Evolutionary conservation across 2,329 filamentous ascomycete species (phyloP), one percentile per base, ranked within the genome.

Genomic region (Fusarium nelsonii): DNA sequence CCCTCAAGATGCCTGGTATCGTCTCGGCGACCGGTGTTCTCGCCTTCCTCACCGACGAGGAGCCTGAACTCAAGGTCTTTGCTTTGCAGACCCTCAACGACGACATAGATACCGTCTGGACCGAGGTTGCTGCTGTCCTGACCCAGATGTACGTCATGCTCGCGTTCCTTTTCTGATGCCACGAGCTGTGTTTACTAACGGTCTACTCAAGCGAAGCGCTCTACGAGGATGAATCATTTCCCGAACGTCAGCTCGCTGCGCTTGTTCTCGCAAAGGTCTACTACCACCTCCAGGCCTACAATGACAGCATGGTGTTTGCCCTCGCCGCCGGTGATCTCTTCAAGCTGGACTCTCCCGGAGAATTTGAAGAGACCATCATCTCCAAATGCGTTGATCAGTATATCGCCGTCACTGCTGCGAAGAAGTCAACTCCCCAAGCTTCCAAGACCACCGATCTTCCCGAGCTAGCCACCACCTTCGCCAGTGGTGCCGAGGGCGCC

Each of bases 311-410:
- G 95, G 92, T 93, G 53, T 98, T 99, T 81, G 96, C 96, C 69
- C 88, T 99, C 45, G 94, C 94, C 62, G 94, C 96, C 26, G 96
- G 96, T 64, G 93, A 97, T 78, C 90, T 97, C 50, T 97, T 99
- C 85, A 93, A 97, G 83, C 88, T 98, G 71, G 92, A 97, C 76
- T 87, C 91, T 56, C 91, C 92, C 53, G 92, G 93, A 81, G 96
- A 99, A 84, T 99, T 97, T 77, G 96, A 99, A 81, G 94, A 99
- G 84, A 99, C 96, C 59, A 98, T 99, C 82, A 94, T 98, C 80
- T 95, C 95, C 63, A 97, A 97, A 87, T 99, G 96, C 78, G 90
- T 99, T 76, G 96, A 99, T 81, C 97, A 97, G 71, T 99, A 97
- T 83, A 97, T 99, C 76, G 90, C 93, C 63, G 87, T 94, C 43